Evolutionary conservation across 2,329 filamentous ascomycete genomes (phyloP), one percentile per base, ranked within the genome.

Genomic region (Fusarium tupiense): DNA sequence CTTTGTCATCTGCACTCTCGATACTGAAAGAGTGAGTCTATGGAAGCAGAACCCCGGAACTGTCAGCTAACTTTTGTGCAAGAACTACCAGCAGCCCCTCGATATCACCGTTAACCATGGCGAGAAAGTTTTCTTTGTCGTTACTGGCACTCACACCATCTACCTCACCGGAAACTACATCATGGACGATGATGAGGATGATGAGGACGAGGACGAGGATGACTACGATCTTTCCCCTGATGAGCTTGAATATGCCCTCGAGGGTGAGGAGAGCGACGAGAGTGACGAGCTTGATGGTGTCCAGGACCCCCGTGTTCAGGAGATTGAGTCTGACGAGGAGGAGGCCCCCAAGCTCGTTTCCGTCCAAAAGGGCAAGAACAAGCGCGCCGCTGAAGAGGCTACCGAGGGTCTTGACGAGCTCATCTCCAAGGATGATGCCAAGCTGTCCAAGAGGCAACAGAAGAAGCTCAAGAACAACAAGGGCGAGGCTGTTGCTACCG

Each of bases 391-490:
- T 53, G 94, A 94, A 79, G 91, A 92, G 61, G 89, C 85, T 43
- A 88, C 84, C 33, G 90, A 92, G 82, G 88, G 87, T 71, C 92
- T 98, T 33, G 95, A 98, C 79, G 93, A 94, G 75, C 85, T 98
- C 83, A 97, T 98, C 80, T 89, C 91, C 83, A 96, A 96, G 68
- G 90, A 90, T 75, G 92, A 95, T 78, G 82, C 88, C 77, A 95
- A 95, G 87, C 89, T 95, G 73, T 95, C 91, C 89, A 98, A 98
- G 90, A 98, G 98, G 88, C 94, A 98, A 84, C 90, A 93, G 80
- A 98, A 99, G 92, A 98, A 98, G 89, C 89, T 96, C 75, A 97
- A 97, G 91, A 98, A 98, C 89, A 98, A 98, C 89, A 94, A 97
- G 83, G 96, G 96, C 77, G 93, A 98, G 82, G 92, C 96, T 68